Evolutionary conservation across 805 yeast genomes (phyloP), one percentile per base, ranked within the genome.

Genomic region (Kodamaea nitidulidarum): DNA sequence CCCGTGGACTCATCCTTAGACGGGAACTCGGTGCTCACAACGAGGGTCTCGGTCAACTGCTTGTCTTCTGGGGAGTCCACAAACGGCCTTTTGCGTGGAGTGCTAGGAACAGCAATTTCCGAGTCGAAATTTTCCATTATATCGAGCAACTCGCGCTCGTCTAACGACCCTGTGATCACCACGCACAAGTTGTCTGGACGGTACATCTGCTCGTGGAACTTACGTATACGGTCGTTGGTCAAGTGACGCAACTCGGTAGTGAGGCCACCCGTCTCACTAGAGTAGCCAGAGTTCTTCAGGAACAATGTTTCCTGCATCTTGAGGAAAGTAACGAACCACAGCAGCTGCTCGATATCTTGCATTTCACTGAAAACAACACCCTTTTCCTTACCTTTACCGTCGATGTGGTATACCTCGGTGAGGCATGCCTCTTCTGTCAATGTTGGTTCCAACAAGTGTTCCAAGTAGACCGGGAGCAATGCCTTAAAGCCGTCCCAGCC

Each of bases 281-380:
- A 77, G 57, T 91, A 93, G 2, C 96, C 98, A 15, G 91, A 83
- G 0, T 70, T 67, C 9, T 67, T 56, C 12, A 67, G 61, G 45
- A 73, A 84, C 50, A 84, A 51, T 0, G 74, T 52, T 51, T 80
- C 73, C 53, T 80, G 85, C 44, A 79, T 63, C 38, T 77, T 78
- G 46, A 84, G 65, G 48, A 71, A 75, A 2, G 82, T 56, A 9
- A 81, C 63, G 47, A 83, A 84, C 77, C 81, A 80, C 11, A 90
- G 75, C 46, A 83, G 85, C 51, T 78, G 78, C 59, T 88, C 95
- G 41, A 84, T 80, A 18, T 88, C 97, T 55, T 87, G 96, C 98
- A 93, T 93, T 63, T 93, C 98, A 38, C 95, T 83, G 57, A 84
- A 93, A 3, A 93, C 98, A 21, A 93, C 98, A 50, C 98, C 98